A percentile compares a stretch with the other conserved stretches of the same genome.
These are phyloP conservation scores for Paraconiothyrium brasiliense DNA, from an alignment of 2,329 filamentous ascomycete genomes.

Conservation along the genomic window DNA sequence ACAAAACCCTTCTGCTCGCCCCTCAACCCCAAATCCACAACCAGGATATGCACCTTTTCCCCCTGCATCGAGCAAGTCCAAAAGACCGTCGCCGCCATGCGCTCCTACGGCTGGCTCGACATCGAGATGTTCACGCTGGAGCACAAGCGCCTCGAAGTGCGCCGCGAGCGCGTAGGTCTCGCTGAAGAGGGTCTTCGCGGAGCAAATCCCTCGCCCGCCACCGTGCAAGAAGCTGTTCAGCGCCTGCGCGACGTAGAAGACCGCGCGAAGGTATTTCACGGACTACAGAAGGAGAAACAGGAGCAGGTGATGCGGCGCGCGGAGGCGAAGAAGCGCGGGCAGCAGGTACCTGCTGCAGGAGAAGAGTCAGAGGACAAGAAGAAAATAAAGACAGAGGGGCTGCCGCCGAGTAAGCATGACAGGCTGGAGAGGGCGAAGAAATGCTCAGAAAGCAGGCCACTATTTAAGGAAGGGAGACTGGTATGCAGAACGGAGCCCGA, in stretches of 20 bases:
- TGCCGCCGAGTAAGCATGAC: conserved; percentile 44
- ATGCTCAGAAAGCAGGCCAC: conserved; percentile 42
- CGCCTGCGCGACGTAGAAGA: conserved; percentile 78
- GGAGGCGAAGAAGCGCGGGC: conserved; percentile 43
- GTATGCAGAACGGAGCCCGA: conserved; percentile 86
- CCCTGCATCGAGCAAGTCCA: conserved; percentile 97
- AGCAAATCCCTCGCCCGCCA: conserved; percentile 73
- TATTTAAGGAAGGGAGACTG: conserved; percentile 78
- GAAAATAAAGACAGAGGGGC: conserved; percentile 29
- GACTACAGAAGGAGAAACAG: conserved; percentile 49
- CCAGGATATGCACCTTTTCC: conserved; percentile 91
- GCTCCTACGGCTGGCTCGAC: conserved; percentile 85
- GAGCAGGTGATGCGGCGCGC: conserved; percentile 56
- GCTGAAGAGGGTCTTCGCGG: conserved; percentile 73
- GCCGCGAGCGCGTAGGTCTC: conserved; percentile 81
- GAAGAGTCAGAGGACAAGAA: conserved; percentile 32
- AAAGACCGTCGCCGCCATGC: conserved; percentile 81
- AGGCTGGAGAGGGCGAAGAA: conserved; percentile 38
- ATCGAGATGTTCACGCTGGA: conserved; percentile 93
- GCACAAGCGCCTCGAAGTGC: conserved; percentile 80
- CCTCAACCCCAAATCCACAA: conserved; percentile 75
- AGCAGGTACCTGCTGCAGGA: conserved; percentile 34
- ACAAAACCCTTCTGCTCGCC: conserved; percentile 54
- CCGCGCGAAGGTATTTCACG: conserved; percentile 72
- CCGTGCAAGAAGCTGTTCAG: conserved; percentile 80